Conservation (phyloP, 352 stramenopile genomes). For the Phytophthora citrophthora region DNA sequence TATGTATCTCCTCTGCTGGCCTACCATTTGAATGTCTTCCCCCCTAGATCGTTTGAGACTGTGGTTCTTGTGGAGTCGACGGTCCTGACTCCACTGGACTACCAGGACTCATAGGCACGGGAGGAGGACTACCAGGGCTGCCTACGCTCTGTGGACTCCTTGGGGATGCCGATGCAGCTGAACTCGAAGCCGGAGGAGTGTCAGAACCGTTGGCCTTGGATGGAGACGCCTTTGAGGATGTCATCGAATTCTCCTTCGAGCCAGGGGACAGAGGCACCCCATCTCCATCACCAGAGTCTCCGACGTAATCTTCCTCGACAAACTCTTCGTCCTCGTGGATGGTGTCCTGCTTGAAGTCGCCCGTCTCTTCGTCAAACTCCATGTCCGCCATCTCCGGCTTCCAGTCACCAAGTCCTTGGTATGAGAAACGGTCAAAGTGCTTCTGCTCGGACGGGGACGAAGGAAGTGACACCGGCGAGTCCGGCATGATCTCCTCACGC, state of each 20-base stretch:
- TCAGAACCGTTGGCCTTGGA: conserved; percentile 42
- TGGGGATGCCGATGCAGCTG: conserved; percentile 43
- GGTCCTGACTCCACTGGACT: conserved; percentile 22
- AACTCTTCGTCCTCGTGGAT: conserved; percentile 73
- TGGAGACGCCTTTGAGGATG: conserved; percentile 37
- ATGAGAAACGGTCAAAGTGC: conserved; percentile 81
- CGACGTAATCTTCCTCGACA: conserved; percentile 44
- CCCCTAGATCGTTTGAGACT: conserved; percentile 49
- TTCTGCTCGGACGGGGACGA: conserved; percentile 70
- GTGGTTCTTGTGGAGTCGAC: conserved; percentile 31
- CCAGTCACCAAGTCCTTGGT: conserved; percentile 67
- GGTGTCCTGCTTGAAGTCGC: conserved; percentile 59
- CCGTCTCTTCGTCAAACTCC: conserved; percentile 63
- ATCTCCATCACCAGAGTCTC: conserved; percentile 39
- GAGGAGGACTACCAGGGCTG: conserved; percentile 39
- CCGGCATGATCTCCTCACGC: conserved; percentile 74
- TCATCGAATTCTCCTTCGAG: conserved; percentile 49
- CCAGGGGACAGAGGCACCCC: conserved; percentile 42
- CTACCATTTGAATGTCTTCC: conserved; percentile 18
- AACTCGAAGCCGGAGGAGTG: conserved; percentile 43
- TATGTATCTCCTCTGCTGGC: conserved; percentile 26
- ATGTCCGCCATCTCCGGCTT: conserved; percentile 71
- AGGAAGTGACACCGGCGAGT: conserved; percentile 70
- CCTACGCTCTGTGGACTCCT: conserved; percentile 46
- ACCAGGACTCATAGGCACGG: conserved; percentile 35